Base-by-base conservation (phyloP, 1,139 yeast species). In the Nakaseomyces nivariensis region DNA sequence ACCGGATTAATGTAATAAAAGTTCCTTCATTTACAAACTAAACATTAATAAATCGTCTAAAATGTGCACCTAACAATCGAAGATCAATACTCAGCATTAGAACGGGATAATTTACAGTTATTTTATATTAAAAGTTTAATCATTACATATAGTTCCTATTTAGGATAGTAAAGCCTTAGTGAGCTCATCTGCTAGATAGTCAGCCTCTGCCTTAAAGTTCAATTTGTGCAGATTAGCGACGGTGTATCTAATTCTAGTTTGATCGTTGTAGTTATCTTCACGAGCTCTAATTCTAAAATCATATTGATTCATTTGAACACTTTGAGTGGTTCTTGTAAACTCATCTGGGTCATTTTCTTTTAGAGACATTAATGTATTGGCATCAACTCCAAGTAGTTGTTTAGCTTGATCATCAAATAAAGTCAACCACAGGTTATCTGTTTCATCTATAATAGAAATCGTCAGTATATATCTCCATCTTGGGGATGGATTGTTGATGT, bases 351-450 rank as follows among this genome's bases (percentile, higher is more conserved):
- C 77, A 65, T 59, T 73, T 25, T 75, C 76, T 61, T 77, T 77
- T 56, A 80, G 61, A 45, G 72, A 72, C 49, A 76, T 68, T 54
- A 90, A 69, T 46, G 85, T 88, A 45, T 78, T 74, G 0, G 97
- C 98, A 34, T 79, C 69, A 44, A 74, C 69, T 3, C 89, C 92
- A 49, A 92, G 69, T 46, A 94, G 68, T 56, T 73, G 72, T 46
- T 73, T 74, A 0, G 95, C 97, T 57, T 84, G 85, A 36, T 84
- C 92, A 65, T 92, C 96, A 63, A 94, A 94, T 51, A 86, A 73
- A 0, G 95, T 84, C 36, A 86, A 71, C 96, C 97, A 89, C 54
- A 89, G 70, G 66, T 85, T 92, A 27, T 90, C 95, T 3, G 95
- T 76, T 53, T 76, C 74, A 67, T 94, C 99, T 63, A 81, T 76